phyloP scores from a whole-genome alignment of 169 alveolate genomes.

The Eimeria maxima region DNA sequence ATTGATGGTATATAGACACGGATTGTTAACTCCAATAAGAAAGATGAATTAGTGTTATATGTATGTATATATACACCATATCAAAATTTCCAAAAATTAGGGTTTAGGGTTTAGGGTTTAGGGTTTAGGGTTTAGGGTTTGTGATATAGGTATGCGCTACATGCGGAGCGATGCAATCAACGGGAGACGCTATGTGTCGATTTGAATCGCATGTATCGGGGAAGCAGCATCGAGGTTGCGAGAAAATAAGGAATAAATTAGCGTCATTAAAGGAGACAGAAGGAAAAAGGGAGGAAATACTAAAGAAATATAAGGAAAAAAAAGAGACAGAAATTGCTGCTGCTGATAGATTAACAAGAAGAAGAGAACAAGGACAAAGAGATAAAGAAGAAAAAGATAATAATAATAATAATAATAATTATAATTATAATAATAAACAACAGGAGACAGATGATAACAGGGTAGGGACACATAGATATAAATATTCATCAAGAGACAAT shows the following conservation, averaged over 20 bases:
- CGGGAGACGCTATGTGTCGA: slow-evolving; percentile 86
- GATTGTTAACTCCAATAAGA: no score
- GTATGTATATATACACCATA: no score
- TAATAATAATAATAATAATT: no score
- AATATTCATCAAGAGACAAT: no score
- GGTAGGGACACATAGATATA: no score
- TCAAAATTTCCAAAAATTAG: no score
- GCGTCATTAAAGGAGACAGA: slow-evolving; percentile 77
- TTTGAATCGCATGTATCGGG: slow-evolving; percentile 88
- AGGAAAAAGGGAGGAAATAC: slow-evolving; percentile 7
- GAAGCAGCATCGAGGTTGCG: slow-evolving; percentile 88
- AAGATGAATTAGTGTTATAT: no score
- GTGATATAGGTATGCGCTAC: slow-evolving; percentile 86
- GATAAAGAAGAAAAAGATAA: slow-evolving; percentile 25
- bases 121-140: slow-evolving; percentile 38
- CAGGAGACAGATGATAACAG: no score
- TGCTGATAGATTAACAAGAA: neutral
- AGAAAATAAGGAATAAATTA: slow-evolving; percentile 50
- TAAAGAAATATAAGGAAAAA: neutral
- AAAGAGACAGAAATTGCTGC: slow-evolving; percentile 56
- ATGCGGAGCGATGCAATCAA: slow-evolving; percentile 89
- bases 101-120: slow-evolving; percentile 37
- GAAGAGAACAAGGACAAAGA: slow-evolving; percentile 19
- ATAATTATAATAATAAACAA: no score
- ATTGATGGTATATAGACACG: neutral